Evolutionary conservation across 1,284 basidiomycete species (phyloP), one percentile per base, ranked within the genome.

Genomic region (Ustilago crameri): DNA sequence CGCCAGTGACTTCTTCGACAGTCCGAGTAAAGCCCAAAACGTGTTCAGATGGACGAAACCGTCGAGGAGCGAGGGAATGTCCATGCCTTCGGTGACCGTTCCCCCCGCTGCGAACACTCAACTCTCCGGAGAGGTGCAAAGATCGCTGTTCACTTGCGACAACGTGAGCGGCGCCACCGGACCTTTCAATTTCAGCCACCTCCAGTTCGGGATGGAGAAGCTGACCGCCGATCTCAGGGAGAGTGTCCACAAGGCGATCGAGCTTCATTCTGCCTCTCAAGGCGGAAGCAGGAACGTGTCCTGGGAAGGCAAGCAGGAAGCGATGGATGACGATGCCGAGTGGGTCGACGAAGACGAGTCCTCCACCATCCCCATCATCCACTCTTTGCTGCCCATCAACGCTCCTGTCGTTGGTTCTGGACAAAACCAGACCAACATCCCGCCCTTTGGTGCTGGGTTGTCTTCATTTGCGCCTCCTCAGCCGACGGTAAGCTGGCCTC

Each of bases 301-400:
- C 20, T 53, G 40, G 61, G 54, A 54, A 23, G 8, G 3, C 38
- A 9, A 30, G 18, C 51, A 0, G 15, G 37, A n/a, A 38, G 35
- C 62, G 58, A 65, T 57, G 64, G 64, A 57, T 56, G 62, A 66
- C 52, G 62, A 65, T 49, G 68, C 41, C 4, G 41, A 47, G 3
- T 71, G 68, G 68, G 42, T 62, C 0, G 62, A 71, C 34, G 58
- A 58, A 14, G 68, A 71, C 18, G 58, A 65, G 1, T 43, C 20
- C 8, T 23, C 14, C 12, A n/a, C 22, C 22, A n/a, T 5, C 5
- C 5, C 14, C 5, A 15, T 15, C 5, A n/a, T 15, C n/a, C 5
- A n/a, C 0, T 8, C 41, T 46, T 20, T 15, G 10, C 47, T 35
- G 9, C 24, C 15, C 7, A 42, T 27, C 1, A 40, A 27, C 24